Base-by-base conservation (phyloP, 2,329 filamentous ascomycete genomes). In the Pestalotiopsis sp. region DNA sequence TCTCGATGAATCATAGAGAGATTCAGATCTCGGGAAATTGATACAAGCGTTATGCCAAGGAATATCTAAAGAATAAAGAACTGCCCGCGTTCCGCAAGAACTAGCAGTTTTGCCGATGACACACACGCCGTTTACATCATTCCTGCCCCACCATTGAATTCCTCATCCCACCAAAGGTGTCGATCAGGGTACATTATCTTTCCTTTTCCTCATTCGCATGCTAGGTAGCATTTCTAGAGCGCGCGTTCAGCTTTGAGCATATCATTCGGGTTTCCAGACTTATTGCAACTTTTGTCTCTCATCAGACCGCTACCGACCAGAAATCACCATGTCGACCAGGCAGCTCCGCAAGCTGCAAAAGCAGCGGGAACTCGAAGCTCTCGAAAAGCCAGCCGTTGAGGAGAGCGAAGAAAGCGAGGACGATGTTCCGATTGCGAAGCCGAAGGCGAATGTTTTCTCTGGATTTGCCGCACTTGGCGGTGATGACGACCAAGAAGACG, bases 401-500 rank as follows among this genome's bases (percentile, higher is more conserved):
- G 81, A 82, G 38, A 81, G 82, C 14, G 81, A 68, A 57, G 73
- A 73, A 41, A 78, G 75, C 49, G 80, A 79, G 1, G 76, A 79
- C 41, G 78, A 80, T 7, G 75, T 75, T 57, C 78, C 79, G 3
- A 71, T 77, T 11, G 74, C 73, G 7, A 84, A 81, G 72, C 79
- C 83, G 12, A 82, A 83, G 40, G 73, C 78, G 12, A 87, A 83
- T 70, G 72, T 83, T 9, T 90, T 90, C 71, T 79, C 82, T 0
- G 81, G 78, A 0, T 83, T 84, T 70, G 86, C 87, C 9, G 86
- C 87, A 1, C 79, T 90, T 0, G 85, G 79, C 5, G 83, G 79
- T 17, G 80, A 77, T 2, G 82, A 82, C 17, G 83, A 82, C 3
- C 80, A 83, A 2, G 78, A 81, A 3, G 78, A 81, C 1, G 78